Conservation (phyloP, 371 early-diverging fungal genomes). For the Mucor circinelloides region DNA sequence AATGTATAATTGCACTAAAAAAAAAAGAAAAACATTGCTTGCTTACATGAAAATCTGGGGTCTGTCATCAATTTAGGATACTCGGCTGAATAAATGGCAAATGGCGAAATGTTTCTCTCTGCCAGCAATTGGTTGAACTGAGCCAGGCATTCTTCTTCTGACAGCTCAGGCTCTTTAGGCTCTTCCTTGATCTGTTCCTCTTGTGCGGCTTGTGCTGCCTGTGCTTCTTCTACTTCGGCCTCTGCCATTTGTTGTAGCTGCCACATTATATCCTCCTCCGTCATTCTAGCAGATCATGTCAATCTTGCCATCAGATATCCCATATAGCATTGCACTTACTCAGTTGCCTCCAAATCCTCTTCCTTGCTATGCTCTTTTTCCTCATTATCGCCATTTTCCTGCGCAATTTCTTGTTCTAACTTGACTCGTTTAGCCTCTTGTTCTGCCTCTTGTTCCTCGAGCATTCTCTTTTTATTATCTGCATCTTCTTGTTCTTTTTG, state of each 20-base stretch:
- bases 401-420: slow-evolving; percentile 20
- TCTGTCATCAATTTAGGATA: slow-evolving; percentile 62
- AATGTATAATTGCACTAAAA: slow-evolving; percentile 10
- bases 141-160: slow-evolving; percentile 45
- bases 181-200: slow-evolving; percentile 3
- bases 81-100: slow-evolving; percentile 74
- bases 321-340: slow-evolving; percentile 10
- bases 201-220: slow-evolving; percentile 1
- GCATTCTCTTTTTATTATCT: slow-evolving; percentile 4
- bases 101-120: slow-evolving; percentile 73
- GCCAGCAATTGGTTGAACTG: slow-evolving; percentile 59
- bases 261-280: slow-evolving; percentile 73
- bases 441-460: slow-evolving; percentile 8
- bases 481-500: slow-evolving; percentile 20
- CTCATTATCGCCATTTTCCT: not conserved
- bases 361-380: slow-evolving; percentile 8
- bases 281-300: slow-evolving; percentile 50
- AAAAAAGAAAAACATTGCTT: not conserved
- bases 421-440: slow-evolving; percentile 6
- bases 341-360: slow-evolving; percentile 18
- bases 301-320: not conserved
- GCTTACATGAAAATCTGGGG: slow-evolving; percentile 54
- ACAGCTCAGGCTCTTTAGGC: not conserved
- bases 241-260: slow-evolving; percentile 62
- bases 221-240: slow-evolving; percentile 21